A percentile compares a stretch with the other conserved stretches of the same genome.
These are phyloP conservation scores for Carex parvula DNA, from an alignment of 176 grass and related monocot genomes.

Conservation along the genomic window DNA sequence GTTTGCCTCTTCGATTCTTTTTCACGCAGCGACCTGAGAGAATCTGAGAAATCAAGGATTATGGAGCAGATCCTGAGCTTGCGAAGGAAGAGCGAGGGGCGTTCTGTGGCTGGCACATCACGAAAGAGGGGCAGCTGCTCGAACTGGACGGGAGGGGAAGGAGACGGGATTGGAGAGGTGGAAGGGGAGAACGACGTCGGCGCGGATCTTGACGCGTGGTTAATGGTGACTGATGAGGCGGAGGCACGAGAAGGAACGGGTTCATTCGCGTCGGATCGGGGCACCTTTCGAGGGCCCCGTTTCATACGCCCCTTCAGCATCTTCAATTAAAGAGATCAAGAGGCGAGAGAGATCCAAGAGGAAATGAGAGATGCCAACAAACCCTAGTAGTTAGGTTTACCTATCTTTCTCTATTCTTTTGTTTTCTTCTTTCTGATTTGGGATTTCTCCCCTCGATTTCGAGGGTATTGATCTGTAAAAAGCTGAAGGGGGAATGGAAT, in stretches of 20 bases:
- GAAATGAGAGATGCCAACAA: neutral
- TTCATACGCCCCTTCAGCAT: constrained; percentile 98
- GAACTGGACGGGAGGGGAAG: constrained; percentile 42
- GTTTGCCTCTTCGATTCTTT: constrained; percentile 88
- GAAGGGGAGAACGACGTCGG: constrained; percentile 38
- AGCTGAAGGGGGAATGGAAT: neutral
- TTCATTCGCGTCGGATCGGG: constrained; percentile 44
- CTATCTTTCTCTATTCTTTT: neutral
- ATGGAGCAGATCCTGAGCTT: constrained; percentile 79
- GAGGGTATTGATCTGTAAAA: constrained; percentile 28
- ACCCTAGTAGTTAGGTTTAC: constrained; percentile 4
- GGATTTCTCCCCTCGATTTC: constrained; percentile 3
- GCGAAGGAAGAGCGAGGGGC: constrained; percentile 55
- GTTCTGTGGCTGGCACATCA: constrained; percentile 59
- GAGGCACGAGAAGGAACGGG: constrained; percentile 20
- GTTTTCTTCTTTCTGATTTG: neutral
- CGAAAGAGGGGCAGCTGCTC: constrained; percentile 73
- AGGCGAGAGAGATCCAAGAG: constrained; percentile 16
- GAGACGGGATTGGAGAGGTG: constrained; percentile 15
- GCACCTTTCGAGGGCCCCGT: constrained; percentile 60
- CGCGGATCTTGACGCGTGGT: constrained; percentile 58
- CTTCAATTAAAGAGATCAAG: constrained; percentile 21
- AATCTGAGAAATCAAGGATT: constrained; percentile 69
- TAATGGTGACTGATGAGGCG: constrained; percentile 61
- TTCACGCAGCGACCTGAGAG: constrained; percentile 58